Conservation (phyloP, 805 yeast species). For the Cyberlindnera lachancei region DNA sequence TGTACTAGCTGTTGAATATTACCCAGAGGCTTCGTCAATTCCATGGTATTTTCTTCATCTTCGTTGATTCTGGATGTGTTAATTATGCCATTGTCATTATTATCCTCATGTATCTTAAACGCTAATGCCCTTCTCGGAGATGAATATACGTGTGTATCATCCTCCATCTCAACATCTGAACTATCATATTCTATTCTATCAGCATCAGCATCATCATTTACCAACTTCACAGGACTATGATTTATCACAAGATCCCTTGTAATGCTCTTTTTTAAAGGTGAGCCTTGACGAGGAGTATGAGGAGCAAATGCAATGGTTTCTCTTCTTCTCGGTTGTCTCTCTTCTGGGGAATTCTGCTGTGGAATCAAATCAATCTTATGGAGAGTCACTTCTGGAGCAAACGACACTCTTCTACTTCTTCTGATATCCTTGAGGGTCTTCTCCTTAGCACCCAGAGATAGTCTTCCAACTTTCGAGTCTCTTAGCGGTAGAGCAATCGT, state of each 20-base stretch:
- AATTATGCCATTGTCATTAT: conserved; percentile 6
- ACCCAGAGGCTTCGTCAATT: conserved; percentile 21
- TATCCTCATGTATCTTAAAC: conserved; percentile 18
- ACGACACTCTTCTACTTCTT: conserved; percentile 22
- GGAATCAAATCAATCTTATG: conserved; percentile 21
- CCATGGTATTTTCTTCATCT: conserved; percentile 19
- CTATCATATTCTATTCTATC: conserved; percentile 19
- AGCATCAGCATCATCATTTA: conserved; percentile 7
- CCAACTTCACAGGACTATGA: no score
- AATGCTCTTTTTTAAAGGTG: conserved; percentile 6
- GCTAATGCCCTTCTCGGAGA: conserved; percentile 13
- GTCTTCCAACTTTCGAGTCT: conserved; percentile 10
- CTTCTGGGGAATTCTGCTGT: conserved; percentile 8
- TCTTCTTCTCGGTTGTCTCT: conserved; percentile 19
- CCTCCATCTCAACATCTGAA: conserved; percentile 23
- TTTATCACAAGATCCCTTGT: no score
- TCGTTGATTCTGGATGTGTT: not conserved
- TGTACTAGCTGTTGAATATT: conserved; percentile 8
- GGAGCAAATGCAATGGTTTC: conserved; percentile 22
- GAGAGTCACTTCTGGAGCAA: conserved; percentile 25
- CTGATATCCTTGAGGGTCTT: no score
- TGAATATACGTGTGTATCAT: conserved; percentile 17
- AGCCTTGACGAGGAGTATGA: conserved; percentile 4
- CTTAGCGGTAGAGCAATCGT: conserved; percentile 15
- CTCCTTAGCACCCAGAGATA: conserved; percentile 10